These are phyloP conservation scores for Epichloe typhina DNA, from an alignment of 2,329 filamentous ascomycete genomes.

Conservation along the genomic window DNA sequence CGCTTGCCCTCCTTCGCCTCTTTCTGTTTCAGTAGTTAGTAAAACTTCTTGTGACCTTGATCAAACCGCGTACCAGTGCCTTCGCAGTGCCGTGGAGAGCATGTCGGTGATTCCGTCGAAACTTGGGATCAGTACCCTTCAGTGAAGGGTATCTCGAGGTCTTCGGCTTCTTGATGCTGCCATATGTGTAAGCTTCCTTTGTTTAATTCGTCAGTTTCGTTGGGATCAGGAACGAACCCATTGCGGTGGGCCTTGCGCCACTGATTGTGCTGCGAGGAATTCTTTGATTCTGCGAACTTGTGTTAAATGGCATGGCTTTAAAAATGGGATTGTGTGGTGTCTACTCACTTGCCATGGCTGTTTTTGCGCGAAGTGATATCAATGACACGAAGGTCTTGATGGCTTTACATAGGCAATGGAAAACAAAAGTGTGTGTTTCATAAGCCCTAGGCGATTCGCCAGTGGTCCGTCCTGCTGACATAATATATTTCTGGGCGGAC, in stretches of 20 bases:
- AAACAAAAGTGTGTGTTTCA: slow-evolving; percentile 4
- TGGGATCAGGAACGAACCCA: slow-evolving; percentile 53
- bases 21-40: slow-evolving; percentile 52
- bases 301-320: background rate
- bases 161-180: slow-evolving; percentile 99
- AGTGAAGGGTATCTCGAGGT: slow-evolving; percentile 97
- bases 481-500: background rate
- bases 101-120: slow-evolving; percentile 99
- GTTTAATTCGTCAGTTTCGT: background rate
- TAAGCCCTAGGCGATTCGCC: slow-evolving; percentile 13
- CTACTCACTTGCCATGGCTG: slow-evolving; percentile 7
- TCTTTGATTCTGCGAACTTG: slow-evolving; percentile 75
- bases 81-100: slow-evolving; percentile 98
- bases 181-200: slow-evolving; percentile 7
- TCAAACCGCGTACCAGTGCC: slow-evolving; percentile 64
- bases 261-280: slow-evolving; percentile 99
- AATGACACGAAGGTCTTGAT: background rate
- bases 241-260: slow-evolving; percentile 98
- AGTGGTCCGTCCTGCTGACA: slow-evolving; percentile 1
- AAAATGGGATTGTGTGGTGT: background rate
- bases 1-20: slow-evolving; percentile 95
- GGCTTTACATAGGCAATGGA: background rate
- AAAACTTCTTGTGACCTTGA: background rate
- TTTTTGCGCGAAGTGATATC: slow-evolving; percentile 2
- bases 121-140: slow-evolving; percentile 98